These are phyloP conservation scores for Russula sp. DNA, from an alignment of 768 basidiomycete species.

Conservation along the genomic window DNA sequence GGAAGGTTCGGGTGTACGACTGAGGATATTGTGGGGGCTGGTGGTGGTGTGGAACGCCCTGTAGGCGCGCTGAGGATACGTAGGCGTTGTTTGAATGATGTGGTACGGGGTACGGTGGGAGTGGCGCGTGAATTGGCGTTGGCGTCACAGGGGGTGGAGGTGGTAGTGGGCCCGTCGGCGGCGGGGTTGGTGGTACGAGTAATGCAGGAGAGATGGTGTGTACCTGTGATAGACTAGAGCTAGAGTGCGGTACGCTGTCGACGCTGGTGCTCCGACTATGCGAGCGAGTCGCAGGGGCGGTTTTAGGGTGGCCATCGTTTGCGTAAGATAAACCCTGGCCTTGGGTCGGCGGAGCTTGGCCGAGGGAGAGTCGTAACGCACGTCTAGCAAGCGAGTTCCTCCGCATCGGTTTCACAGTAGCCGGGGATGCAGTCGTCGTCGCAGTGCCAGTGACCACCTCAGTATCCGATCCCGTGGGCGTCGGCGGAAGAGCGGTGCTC, in stretches of 20 bases:
- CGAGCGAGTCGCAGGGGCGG: slow-evolving; percentile 42
- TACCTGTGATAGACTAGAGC: slow-evolving; percentile 45
- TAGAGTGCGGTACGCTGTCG: slow-evolving; percentile 30
- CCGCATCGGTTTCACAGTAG: slow-evolving; percentile 43
- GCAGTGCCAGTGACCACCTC: too few relatives aligned
- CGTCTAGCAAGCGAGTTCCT: slow-evolving; percentile 54
- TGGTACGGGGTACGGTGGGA: slow-evolving; percentile 25
- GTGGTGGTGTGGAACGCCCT: slow-evolving; percentile 33
- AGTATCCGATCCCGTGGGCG: slow-evolving; percentile 44
- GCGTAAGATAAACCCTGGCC: slow-evolving; percentile 41
- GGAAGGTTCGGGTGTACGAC: slow-evolving; percentile 20
- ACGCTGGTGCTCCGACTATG: slow-evolving; percentile 35
- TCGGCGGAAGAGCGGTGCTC: slow-evolving; percentile 64
- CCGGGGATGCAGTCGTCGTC: slow-evolving; percentile 30
- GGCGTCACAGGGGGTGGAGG: slow-evolving; percentile 31
- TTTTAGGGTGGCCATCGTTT: slow-evolving; percentile 31
- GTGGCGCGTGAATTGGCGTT: slow-evolving; percentile 29
- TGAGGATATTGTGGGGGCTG: slow-evolving; percentile 34
- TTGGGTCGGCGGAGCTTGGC: slow-evolving; percentile 66
- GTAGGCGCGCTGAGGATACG: slow-evolving; percentile 58
- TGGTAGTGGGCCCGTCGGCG: slow-evolving; percentile 47
- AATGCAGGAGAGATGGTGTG: slow-evolving; percentile 44
- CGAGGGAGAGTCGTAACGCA: slow-evolving; percentile 41
- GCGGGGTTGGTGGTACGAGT: slow-evolving; percentile 40
- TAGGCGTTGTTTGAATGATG: slow-evolving; percentile 54